Percentiles rank a stretch among this genome's conserved stretches.
Conservation (phyloP, 495 filamentous ascomycete species). For the Aspergillus taichungensis region DNA sequence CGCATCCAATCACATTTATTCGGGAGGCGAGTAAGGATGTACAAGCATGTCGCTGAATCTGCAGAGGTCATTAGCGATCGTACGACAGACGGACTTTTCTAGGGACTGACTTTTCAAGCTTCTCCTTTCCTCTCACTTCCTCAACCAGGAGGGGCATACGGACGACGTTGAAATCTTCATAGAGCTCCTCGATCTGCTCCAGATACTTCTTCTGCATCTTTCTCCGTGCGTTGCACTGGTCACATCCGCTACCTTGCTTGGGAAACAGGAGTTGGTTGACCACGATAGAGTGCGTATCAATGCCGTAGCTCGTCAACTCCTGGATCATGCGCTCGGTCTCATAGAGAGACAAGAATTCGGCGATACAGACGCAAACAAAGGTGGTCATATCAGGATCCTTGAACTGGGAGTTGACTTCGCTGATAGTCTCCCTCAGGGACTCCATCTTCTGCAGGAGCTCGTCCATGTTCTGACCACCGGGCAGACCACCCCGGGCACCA, state of each 20-base stretch:
- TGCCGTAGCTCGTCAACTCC: constrained; percentile 84
- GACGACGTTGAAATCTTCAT: constrained; percentile 98
- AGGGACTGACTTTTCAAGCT: constrained; percentile 60
- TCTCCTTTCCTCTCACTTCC: constrained; percentile 92
- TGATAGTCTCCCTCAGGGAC: constrained; percentile 80
- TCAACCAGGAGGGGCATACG: constrained; percentile 93
- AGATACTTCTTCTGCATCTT: constrained; percentile 99
- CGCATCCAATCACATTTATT: constrained; percentile 28
- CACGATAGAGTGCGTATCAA: constrained; percentile 95
- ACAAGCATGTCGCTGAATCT: constrained; percentile 90
- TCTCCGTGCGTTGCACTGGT: constrained; percentile 88
- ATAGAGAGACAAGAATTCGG: constrained; percentile 94
- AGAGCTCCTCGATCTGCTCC: constrained; percentile 96
- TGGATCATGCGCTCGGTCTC: constrained; percentile 99
- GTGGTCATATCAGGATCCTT: constrained; percentile 94
- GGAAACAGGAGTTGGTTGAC: constrained; percentile 98
- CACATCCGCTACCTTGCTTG: constrained; percentile 73
- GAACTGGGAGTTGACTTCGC: constrained; percentile 95
- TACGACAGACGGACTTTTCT: not conserved
- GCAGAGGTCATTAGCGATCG: constrained; percentile 12
- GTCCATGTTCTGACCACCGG: constrained; percentile 82
- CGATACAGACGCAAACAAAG: constrained; percentile 97
- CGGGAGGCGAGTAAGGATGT: constrained; percentile 71
- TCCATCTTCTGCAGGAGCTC: constrained; percentile 95
- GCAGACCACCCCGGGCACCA: constrained; percentile 70